A percentile compares a stretch with the other conserved stretches of the same genome.
Evolutionary conservation across 495 filamentous ascomycete genomes (phyloP).

Genomic region (Trichoderma reesei): DNA sequence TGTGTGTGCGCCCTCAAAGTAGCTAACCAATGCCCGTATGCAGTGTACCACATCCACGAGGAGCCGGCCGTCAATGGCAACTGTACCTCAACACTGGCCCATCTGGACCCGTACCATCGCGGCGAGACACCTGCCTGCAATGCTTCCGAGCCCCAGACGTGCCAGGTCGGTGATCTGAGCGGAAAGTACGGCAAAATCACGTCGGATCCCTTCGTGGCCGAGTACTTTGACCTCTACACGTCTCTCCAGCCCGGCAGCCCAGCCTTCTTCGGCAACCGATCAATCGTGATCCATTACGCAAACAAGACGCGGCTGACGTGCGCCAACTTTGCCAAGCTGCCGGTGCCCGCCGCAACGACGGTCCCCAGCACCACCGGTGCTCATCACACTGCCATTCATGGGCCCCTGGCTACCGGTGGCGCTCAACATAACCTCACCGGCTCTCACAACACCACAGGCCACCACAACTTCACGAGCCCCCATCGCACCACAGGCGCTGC

Average conservation of each 20-base stretch:
- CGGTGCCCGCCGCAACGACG: slow-evolving; percentile 12
- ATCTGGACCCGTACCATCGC: slow-evolving; percentile 46
- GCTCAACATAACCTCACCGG: background rate
- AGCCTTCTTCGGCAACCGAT: slow-evolving; percentile 71
- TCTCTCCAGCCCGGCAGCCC: slow-evolving; percentile 46
- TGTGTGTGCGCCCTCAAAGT: background rate
- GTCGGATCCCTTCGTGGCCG: slow-evolving; percentile 28
- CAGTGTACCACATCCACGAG: slow-evolving; percentile 80
- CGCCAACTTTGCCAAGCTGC: slow-evolving; percentile 48
- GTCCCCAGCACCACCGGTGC: background rate
- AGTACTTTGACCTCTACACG: slow-evolving; percentile 59
- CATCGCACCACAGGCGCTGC: background rate
- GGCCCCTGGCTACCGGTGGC: slow-evolving; percentile 12
- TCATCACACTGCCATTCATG: background rate
- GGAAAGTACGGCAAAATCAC: slow-evolving; percentile 71
- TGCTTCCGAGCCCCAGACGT: slow-evolving; percentile 48
- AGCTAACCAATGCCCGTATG: slow-evolving; percentile 9
- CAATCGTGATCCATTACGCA: slow-evolving; percentile 62
- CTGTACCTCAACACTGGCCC: slow-evolving; percentile 61
- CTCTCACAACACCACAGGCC: background rate
- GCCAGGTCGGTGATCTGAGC: slow-evolving; percentile 74
- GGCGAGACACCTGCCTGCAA: slow-evolving; percentile 59
- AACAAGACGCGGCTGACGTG: slow-evolving; percentile 65
- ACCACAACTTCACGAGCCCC: background rate
- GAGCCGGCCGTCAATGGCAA: slow-evolving; percentile 63